phyloP scores from a whole-genome alignment of 768 basidiomycete genomes.

The Mycena albidolilacea region DNA sequence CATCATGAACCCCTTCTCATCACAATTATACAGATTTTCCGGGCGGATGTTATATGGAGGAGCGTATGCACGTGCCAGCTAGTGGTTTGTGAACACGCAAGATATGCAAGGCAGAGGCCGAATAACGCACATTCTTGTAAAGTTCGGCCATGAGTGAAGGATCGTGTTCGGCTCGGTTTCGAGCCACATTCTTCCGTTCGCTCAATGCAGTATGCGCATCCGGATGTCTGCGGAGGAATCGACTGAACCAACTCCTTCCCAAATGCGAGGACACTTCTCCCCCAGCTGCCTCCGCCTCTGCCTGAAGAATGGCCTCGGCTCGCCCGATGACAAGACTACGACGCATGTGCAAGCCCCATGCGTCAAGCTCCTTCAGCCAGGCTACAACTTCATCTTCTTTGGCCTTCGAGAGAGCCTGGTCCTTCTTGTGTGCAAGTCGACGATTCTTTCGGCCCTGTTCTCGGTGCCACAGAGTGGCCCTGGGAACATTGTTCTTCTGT shows the following conservation, averaged over 20 bases:
- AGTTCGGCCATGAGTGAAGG: neutral
- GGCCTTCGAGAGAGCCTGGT: too few relatives aligned
- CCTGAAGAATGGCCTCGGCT: too few relatives aligned
- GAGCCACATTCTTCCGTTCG: neutral
- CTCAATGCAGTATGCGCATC: neutral
- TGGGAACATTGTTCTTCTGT: too few relatives aligned
- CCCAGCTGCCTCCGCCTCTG: too few relatives aligned
- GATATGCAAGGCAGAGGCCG: neutral
- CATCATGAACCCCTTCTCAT: conserved; percentile 16
- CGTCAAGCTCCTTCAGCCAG: too few relatives aligned
- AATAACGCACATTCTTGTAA: neutral
- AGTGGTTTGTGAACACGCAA: neutral
- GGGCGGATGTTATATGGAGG: neutral
- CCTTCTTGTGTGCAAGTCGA: too few relatives aligned
- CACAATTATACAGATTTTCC: conserved; percentile 13
- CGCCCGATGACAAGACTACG: too few relatives aligned
- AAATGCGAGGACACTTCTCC: neutral
- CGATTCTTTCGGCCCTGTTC: too few relatives aligned
- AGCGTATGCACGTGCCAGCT: neutral
- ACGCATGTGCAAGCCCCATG: too few relatives aligned
- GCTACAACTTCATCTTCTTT: too few relatives aligned
- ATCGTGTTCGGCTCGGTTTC: neutral
- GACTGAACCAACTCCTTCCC: neutral
- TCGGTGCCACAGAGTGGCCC: too few relatives aligned
- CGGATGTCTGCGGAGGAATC: neutral